A percentile compares a stretch with the other conserved stretches of the same genome.
Evolutionary conservation across 1,139 yeast genomes (phyloP).

Genomic region (Pichia sp.): DNA sequence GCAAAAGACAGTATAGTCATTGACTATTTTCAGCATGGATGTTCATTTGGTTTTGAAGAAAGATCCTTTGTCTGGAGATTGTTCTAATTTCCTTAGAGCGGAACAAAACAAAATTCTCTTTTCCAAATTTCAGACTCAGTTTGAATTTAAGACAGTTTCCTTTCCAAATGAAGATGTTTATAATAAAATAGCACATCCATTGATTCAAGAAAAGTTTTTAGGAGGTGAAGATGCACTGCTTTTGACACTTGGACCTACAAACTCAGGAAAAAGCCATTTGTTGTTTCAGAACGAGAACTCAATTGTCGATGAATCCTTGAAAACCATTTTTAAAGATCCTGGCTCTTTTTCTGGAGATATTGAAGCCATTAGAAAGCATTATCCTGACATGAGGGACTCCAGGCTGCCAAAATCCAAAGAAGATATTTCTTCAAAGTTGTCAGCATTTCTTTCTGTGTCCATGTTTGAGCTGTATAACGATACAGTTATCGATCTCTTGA

Average conservation of each 20-base stretch:
- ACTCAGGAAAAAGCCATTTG: constrained; percentile 38
- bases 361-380: constrained; percentile 5
- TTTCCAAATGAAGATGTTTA: constrained; percentile 12
- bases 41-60: constrained; percentile 22
- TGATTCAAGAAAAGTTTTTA: constrained; percentile 20
- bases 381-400: constrained; percentile 8
- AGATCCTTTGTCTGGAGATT: constrained; percentile 3
- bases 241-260: constrained; percentile 45
- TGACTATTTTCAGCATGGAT: constrained; percentile 17
- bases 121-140: constrained; percentile 19
- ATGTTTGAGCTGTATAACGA: constrained; percentile 39
- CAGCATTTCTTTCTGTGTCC: constrained; percentile 26
- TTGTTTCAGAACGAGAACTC: constrained; percentile 23
- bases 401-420: not conserved
- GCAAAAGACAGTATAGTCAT: no score
- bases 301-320: constrained; percentile 16
- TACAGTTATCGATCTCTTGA: constrained; percentile 34
- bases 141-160: constrained; percentile 23
- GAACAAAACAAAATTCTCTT: constrained; percentile 19
- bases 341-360: constrained; percentile 6
- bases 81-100: constrained; percentile 10
- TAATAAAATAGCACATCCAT: constrained; percentile 16
- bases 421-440: constrained; percentile 3
- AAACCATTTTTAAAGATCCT: constrained; percentile 16
- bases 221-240: constrained; percentile 35